Percentiles rank a stretch among this genome's conserved stretches.
These are phyloP conservation scores for Chaetomiaceae sp. DNA, from an alignment of 2,329 filamentous ascomycete species.

Conservation along the genomic window DNA sequence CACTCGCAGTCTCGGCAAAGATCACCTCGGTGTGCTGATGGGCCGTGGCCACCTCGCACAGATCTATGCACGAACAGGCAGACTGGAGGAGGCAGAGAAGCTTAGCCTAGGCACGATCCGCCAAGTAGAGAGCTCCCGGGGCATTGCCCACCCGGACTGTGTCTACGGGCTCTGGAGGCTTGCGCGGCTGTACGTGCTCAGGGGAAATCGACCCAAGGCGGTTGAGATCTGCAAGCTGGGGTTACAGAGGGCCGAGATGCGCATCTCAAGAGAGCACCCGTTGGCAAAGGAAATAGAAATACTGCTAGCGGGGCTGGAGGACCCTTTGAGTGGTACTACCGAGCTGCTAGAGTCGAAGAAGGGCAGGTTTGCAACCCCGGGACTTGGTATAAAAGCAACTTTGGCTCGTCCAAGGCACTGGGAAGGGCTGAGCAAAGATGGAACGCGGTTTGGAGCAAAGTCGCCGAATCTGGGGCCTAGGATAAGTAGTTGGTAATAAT, in stretches of 20 bases:
- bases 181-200: neutral
- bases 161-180: constrained; percentile 1
- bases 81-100: neutral
- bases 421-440: too few species aligned
- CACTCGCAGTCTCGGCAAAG: neutral
- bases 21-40: constrained; percentile 1
- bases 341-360: too few species aligned
- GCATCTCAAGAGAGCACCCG: neutral
- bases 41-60: neutral
- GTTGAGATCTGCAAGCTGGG: neutral
- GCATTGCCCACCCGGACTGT: neutral
- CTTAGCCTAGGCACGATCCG: neutral
- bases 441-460: too few species aligned
- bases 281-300: too few species aligned
- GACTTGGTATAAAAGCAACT: too few species aligned
- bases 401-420: too few species aligned
- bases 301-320: too few species aligned
- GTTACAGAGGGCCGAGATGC: neutral
- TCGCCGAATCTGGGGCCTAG: too few species aligned
- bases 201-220: neutral
- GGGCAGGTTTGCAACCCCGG: too few species aligned
- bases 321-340: too few species aligned
- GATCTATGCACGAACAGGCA: neutral
- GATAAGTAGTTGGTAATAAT: too few species aligned
- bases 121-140: neutral